These are phyloP conservation scores for Houttuynia cordata DNA, from an alignment of 164 flowering plant species.

Conservation along the genomic window DNA sequence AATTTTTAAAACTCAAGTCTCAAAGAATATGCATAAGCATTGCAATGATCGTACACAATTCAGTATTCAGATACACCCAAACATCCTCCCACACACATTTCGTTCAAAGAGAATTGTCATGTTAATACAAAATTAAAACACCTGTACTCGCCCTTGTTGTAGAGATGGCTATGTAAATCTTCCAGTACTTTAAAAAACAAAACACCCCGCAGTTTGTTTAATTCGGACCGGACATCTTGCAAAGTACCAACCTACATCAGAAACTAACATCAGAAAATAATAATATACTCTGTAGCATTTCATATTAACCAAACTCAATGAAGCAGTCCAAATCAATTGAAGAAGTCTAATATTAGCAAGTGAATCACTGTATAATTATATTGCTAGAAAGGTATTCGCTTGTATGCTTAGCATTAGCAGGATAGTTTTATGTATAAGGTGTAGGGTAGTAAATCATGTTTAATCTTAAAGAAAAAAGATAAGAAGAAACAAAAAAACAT, in stretches of 20 bases:
- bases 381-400: too few relatives aligned
- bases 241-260: slow-evolving; percentile 81
- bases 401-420: too few relatives aligned
- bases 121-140: slow-evolving; percentile 10
- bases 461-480: too few relatives aligned
- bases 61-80: not conserved
- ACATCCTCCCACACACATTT: not conserved
- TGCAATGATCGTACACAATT: not conserved
- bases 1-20: not conserved
- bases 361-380: too few relatives aligned
- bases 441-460: too few relatives aligned
- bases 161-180: slow-evolving; percentile 90
- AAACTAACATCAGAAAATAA: too few relatives aligned
- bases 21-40: not conserved
- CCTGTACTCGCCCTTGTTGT: slow-evolving; percentile 93
- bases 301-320: too few relatives aligned
- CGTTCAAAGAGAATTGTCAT: not conserved
- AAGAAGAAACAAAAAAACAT: too few relatives aligned
- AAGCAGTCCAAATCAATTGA: too few relatives aligned
- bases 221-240: slow-evolving; percentile 92
- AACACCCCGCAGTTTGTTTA: slow-evolving; percentile 74
- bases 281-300: too few relatives aligned
- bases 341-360: too few relatives aligned
- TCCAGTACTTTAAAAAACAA: slow-evolving; percentile 90
- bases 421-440: too few relatives aligned